These are phyloP conservation scores for Funneliformis mosseae DNA, from an alignment of 192 early-diverging fungal genomes.

Conservation along the genomic window DNA sequence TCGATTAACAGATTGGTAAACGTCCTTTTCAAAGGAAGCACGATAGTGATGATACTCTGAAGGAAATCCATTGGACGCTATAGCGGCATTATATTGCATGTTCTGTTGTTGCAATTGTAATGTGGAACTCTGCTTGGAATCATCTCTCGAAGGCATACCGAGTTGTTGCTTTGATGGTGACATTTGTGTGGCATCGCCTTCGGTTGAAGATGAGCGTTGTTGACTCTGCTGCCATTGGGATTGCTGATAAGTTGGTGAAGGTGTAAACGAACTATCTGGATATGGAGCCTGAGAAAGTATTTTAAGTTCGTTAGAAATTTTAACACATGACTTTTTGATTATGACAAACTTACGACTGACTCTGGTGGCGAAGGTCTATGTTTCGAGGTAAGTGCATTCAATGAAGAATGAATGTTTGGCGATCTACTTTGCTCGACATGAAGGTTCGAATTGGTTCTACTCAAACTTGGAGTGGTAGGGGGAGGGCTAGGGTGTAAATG, in stretches of 20 bases:
- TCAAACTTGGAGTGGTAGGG: background rate
- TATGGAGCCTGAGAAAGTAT: background rate
- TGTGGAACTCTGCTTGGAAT: background rate
- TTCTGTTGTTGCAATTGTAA: background rate
- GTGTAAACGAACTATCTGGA: background rate
- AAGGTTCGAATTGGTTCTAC: background rate
- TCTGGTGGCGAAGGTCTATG: background rate
- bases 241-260: background rate
- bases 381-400: background rate
- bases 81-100: background rate
- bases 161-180: background rate
- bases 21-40: constrained; percentile 12
- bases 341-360: background rate
- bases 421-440: background rate
- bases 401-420: background rate
- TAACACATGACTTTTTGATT: background rate
- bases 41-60: constrained; percentile 16
- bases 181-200: background rate
- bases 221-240: background rate
- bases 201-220: too few species aligned
- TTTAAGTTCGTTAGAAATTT: background rate
- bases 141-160: background rate
- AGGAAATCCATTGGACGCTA: background rate
- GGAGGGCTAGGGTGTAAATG: background rate
- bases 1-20: background rate